Evolutionary conservation across 2,329 filamentous ascomycete species (phyloP), one percentile per base, ranked within the genome.

Genomic region (Exophiala viscosa): DNA sequence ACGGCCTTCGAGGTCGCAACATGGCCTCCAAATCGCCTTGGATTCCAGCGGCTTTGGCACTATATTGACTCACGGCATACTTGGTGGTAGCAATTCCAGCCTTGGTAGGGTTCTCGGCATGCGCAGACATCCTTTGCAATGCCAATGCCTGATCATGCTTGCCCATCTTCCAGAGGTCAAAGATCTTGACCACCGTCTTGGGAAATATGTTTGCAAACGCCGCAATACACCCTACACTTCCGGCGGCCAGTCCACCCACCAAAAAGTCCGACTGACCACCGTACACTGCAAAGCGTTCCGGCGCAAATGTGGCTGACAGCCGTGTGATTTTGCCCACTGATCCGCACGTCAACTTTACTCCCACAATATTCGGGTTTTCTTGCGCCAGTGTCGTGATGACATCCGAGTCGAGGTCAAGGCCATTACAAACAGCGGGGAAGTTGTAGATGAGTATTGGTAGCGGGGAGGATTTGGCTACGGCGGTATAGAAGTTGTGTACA

Each of bases 261-360:
- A 90, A 68, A 66, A 87, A 90, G 63, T 90, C 87, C 1, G 81
- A 82, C 70, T 90, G 86, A 0, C 87, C 87, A 1, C 85, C 86
- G 62, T 82, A 89, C 0, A 83, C 80, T 1, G 84, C 80, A 64
- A 90, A 90, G 9, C 76, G 67, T 2, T 79, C 73, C 0, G 77
- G 67, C 0, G 76, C 67, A 53, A 86, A 74, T 14, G 71, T 70
- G 32, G 75, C 77, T 1, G 77, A 71, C 2, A 84, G 67, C 3
- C 81, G 74, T 11, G 79, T 79, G 60, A 82, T 80, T 68, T 84
- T 84, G 34, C 77, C 81, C 15, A 83, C 80, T 36, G 76, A 78
- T 1, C 74, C 83, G 67, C 83, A 86, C 10, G 83, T 86, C 55
- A 87, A 70, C 65, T 86, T 86, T 14, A 84, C 80, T 23, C 82